Percentiles rank a stretch among this genome's conserved stretches.
Conservation (phyloP, 2,329 filamentous ascomycete species). For the Cordyceps fumosorosea region DNA sequence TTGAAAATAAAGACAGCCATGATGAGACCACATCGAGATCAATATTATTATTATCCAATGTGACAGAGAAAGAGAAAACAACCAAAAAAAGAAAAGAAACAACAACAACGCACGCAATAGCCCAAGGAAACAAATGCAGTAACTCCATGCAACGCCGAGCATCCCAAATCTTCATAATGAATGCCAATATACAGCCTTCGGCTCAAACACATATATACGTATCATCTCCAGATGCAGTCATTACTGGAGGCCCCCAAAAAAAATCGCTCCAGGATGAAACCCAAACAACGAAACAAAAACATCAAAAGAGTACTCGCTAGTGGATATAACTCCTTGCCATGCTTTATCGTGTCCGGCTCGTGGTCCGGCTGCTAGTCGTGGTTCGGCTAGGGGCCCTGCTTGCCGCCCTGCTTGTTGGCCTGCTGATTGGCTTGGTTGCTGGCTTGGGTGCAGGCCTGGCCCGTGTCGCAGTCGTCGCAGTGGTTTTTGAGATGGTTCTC, state of each 20-base stretch:
- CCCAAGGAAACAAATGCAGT: not conserved
- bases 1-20: not conserved
- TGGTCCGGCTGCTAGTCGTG: not conserved
- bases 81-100: not conserved
- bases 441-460: slow-evolving; percentile 3
- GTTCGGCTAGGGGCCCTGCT: slow-evolving; percentile 1
- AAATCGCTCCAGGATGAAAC: slow-evolving; percentile 3
- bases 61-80: not conserved
- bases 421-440: slow-evolving; percentile 1
- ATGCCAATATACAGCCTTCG: not conserved
- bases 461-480: not conserved
- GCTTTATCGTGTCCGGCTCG: slow-evolving; percentile 9
- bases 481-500: not conserved
- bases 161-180: not conserved
- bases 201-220: slow-evolving; percentile 5
- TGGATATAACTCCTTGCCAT: slow-evolving; percentile 3
- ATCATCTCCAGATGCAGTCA: slow-evolving; percentile 1
- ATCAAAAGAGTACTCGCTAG: slow-evolving; percentile 1
- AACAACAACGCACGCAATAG: not conserved
- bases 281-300: not conserved
- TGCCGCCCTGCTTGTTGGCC: slow-evolving; percentile 4
- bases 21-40: not conserved
- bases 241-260: not conserved
- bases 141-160: slow-evolving; percentile 4
- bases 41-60: slow-evolving; percentile 6